Evolutionary conservation across 192 early-diverging fungal species (phyloP).

Genomic region (Phlyctochytrium planicorne): DNA sequence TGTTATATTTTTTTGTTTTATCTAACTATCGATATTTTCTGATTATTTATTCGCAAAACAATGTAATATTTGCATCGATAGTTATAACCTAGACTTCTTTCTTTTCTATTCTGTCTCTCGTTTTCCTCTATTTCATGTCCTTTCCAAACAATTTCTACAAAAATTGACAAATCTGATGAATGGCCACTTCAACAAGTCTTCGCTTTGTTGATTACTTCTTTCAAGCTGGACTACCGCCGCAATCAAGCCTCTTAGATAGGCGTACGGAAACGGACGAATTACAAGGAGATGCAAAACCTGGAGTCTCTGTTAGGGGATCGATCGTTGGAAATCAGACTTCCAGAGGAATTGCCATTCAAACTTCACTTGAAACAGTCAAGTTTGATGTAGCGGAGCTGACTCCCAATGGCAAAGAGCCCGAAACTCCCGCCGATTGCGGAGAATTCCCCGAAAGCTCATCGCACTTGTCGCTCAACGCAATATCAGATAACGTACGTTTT

Average conservation of each 20-base stretch:
- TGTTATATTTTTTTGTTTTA: too few relatives aligned
- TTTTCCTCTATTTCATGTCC: too few relatives aligned
- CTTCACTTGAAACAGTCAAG: neutral
- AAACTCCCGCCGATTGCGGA: neutral
- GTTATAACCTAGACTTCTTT: too few relatives aligned
- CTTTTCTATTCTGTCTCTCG: too few relatives aligned
- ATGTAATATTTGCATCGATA: too few relatives aligned
- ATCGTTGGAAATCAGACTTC: neutral
- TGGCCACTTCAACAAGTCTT: neutral
- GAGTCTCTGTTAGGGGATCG: neutral
- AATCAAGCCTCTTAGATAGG: neutral
- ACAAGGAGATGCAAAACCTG: neutral
- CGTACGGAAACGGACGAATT: neutral
- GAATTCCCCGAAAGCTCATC: too few relatives aligned
- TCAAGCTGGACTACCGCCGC: conserved; percentile 36
- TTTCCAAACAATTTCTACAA: too few relatives aligned
- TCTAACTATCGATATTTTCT: too few relatives aligned
- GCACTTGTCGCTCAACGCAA: neutral
- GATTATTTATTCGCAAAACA: too few relatives aligned
- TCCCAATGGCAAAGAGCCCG: neutral
- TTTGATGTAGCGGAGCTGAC: neutral
- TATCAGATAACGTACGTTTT: too few relatives aligned
- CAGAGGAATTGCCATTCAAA: neutral
- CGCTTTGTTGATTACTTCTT: conserved; percentile 51
- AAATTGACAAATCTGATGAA: too few relatives aligned